Percentiles rank a stretch among this genome's conserved stretches.
phyloP scores from a whole-genome alignment of 2,329 filamentous ascomycete species.

The Colletotrichum sp. region DNA sequence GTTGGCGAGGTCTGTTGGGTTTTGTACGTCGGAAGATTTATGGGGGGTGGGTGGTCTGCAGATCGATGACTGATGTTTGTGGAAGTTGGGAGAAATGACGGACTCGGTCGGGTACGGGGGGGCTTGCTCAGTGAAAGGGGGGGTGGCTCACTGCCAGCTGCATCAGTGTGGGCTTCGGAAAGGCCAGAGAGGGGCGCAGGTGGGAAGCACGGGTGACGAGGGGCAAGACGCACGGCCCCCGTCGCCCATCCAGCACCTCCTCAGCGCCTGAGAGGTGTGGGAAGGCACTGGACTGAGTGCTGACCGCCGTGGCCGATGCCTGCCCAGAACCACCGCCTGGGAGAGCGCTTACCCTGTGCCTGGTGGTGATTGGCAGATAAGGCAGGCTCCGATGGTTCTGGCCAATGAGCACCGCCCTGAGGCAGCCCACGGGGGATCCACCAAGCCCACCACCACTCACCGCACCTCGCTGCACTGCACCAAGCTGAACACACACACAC shows the following conservation, averaged over 20 bases:
- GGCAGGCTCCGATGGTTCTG: not conserved
- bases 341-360: not conserved
- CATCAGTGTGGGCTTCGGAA: not conserved
- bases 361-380: not conserved
- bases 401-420: not conserved
- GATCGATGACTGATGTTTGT: conserved; percentile 16
- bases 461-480: not conserved
- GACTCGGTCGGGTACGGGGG: conserved; percentile 10
- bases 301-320: not conserved
- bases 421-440: not conserved
- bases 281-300: not conserved
- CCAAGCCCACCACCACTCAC: not conserved
- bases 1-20: conserved; percentile 7
- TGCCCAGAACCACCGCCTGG: not conserved
- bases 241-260: not conserved
- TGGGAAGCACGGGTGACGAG: not conserved
- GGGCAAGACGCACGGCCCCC: not conserved
- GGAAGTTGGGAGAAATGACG: conserved; percentile 18
- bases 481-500: not conserved
- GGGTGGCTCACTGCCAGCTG: not conserved
- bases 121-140: not conserved
- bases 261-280: not conserved
- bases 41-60: conserved; percentile 15
- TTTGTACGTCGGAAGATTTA: conserved; percentile 23
- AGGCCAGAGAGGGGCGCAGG: not conserved